phyloP scores from a whole-genome alignment of 139 green algal species.

The Yamagishiella unicocca region DNA sequence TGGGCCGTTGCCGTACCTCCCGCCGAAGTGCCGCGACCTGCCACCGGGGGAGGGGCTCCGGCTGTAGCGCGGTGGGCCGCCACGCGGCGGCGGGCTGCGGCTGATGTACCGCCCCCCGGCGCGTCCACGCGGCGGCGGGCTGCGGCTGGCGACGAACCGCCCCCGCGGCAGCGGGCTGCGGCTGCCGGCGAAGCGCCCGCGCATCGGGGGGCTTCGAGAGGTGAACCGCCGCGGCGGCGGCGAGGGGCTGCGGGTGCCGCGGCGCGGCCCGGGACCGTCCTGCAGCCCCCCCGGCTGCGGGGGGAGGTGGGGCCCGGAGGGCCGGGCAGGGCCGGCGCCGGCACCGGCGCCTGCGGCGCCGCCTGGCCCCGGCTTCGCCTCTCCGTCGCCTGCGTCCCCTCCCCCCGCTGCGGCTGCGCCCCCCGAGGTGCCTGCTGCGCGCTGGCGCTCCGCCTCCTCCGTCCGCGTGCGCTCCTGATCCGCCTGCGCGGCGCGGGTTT shows the following conservation, averaged over 20 bases:
- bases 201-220: neutral
- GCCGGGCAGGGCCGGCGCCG: neutral
- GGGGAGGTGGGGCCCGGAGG: neutral
- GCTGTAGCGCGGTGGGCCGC: neutral
- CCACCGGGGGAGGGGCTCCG: constrained; percentile 16
- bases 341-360: neutral
- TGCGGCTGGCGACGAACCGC: neutral
- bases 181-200: neutral
- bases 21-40: neutral
- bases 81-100: constrained; percentile 34
- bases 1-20: neutral
- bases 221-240: constrained; percentile 20
- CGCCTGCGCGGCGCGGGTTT: too few species aligned
- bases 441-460: constrained; percentile 29
- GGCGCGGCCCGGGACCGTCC: neutral
- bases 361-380: neutral
- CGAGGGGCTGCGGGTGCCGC: constrained; percentile 18
- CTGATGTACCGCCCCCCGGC: neutral
- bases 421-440: neutral
- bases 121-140: constrained; percentile 3
- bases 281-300: neutral
- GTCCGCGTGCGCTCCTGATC: constrained; percentile 16
- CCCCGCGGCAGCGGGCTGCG: neutral
- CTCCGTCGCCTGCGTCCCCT: neutral
- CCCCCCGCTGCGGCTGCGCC: neutral